Evolutionary conservation across 2,329 filamentous ascomycete species (phyloP), one percentile per base, ranked within the genome.

Genomic region (Hypoxylon sp.): DNA sequence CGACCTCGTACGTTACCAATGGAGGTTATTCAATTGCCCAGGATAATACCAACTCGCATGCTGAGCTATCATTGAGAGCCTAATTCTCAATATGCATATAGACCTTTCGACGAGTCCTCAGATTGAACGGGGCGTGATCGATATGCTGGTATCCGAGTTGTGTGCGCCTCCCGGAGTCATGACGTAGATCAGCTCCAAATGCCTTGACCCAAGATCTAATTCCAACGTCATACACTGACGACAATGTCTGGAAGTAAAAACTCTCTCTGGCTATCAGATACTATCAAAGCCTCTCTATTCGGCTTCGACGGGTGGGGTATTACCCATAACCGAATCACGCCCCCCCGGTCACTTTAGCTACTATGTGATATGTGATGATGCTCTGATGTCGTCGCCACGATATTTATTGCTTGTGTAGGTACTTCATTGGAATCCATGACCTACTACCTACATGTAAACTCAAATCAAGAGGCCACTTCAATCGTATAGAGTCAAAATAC

Each of bases 341-440:
- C 61, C 44, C 33, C 51, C 61, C 44, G 33, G 59, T 60, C 32
- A 30, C 44, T 58, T 45, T 48, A 20, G 12, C 44, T 52, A 33
- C 45, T n/a, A n/a, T n/a, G n/a, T n/a, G n/a, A n/a, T n/a, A n/a
- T n/a, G 22, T 59, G 53, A 65, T 65, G 61, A 68, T 68, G 63
- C 49, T 48, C 32, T 56, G 48, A 68, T 66, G 63, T 66, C 50
- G 49, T 68, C 51, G 40, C 26, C 48, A 44, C 52, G 46, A 62
- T 65, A 20, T 42, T 28, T n/a, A n/a, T 26, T 5, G 11, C 12
- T 22, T 11, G 28, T 28, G n/a, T n/a, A n/a, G n/a, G n/a, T n/a
- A n/a, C n/a, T n/a, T n/a, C n/a, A n/a, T n/a, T n/a, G n/a, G n/a
- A n/a, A n/a, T n/a, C n/a, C n/a, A n/a, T n/a, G n/a, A n/a, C n/a